Conservation (phyloP, 2,329 filamentous ascomycete genomes). For the Colletotrichum phormii region DNA sequence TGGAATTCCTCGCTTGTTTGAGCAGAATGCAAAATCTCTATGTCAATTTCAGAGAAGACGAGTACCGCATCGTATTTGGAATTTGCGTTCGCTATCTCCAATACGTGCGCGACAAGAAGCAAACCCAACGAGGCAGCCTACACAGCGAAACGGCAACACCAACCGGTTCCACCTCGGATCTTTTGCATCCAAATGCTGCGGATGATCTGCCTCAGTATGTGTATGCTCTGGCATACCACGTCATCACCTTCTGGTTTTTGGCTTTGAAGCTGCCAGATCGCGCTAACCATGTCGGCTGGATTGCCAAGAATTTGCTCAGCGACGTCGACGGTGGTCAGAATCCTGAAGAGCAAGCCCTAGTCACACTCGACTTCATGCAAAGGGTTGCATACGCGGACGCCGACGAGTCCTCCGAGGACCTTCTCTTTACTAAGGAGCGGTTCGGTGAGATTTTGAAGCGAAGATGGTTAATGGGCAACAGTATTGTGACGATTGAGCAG, state of each 20-base stretch:
- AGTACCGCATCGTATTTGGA: constrained; percentile 93
- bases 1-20: constrained; percentile 93
- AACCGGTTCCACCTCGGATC: constrained; percentile 24
- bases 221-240: constrained; percentile 92
- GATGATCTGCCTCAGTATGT: constrained; percentile 94
- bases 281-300: constrained; percentile 87
- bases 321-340: constrained; percentile 80
- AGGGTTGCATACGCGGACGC: constrained; percentile 87
- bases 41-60: constrained; percentile 89
- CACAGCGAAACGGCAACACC: constrained; percentile 52
- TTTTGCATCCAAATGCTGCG: constrained; percentile 43
- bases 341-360: constrained; percentile 91
- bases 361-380: constrained; percentile 96
- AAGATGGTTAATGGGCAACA: constrained; percentile 79
- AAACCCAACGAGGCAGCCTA: constrained; percentile 58
- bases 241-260: constrained; percentile 97
- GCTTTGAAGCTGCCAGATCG: constrained; percentile 87
- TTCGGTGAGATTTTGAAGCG: constrained; percentile 76
- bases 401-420: constrained; percentile 78
- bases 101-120: constrained; percentile 79
- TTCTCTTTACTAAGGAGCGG: constrained; percentile 71
- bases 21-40: constrained; percentile 87
- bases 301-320: constrained; percentile 85
- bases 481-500: constrained; percentile 80
- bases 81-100: constrained; percentile 96